Evolutionary conservation across 192 early-diverging fungal genomes (phyloP), one percentile per base, ranked within the genome.

Genomic region (Podila epigama): DNA sequence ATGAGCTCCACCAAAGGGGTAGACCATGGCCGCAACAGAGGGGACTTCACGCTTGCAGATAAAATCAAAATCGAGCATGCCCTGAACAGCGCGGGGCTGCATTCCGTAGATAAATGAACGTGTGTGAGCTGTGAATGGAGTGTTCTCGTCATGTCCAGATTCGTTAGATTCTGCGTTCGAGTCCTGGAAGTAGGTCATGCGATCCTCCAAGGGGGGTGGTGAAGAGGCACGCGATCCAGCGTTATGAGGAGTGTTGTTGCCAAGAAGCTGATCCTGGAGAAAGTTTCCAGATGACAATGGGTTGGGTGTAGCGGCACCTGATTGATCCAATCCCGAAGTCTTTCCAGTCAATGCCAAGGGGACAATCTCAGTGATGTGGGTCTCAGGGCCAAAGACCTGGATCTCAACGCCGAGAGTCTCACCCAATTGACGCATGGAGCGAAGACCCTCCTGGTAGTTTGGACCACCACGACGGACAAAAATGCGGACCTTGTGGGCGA

Each of bases 41-140:
- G 97, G 97, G 56, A 89, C 79, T 22, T 79, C 60, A 68, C 97
- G 92, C 85, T 95, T 92, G 90, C 97, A 99, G 89, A 99, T 99
- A 56, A 91, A 99, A 82, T 99, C 97, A 90, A 97, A 99, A 86
- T 99, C 97, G 13, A 99, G 87, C 97, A 99, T 99, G 72, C 97
- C 97, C 85, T 99, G 97, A 28, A 99, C 94, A 16, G 96, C 97
- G 70, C 94, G 92, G 58, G 97, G 96, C 87, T 99, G 97, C 97
- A 99, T 99, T 58, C 97, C 97, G 70, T 95, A 99, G 64, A 99
- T 90, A 79, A 99, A 95, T 13, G 95, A 85, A 58, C 96, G 93
- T 15, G 96, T 96, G 59, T 85, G 83, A 65, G 83, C 75, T 8
- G 92, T 92, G 84, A 97, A 96, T 20, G 93, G 90, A 39, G 85